Percentiles rank a stretch among this genome's conserved stretches.
Evolutionary conservation across 768 basidiomycete genomes (phyloP).

Genomic region (Boletus sensibilis): DNA sequence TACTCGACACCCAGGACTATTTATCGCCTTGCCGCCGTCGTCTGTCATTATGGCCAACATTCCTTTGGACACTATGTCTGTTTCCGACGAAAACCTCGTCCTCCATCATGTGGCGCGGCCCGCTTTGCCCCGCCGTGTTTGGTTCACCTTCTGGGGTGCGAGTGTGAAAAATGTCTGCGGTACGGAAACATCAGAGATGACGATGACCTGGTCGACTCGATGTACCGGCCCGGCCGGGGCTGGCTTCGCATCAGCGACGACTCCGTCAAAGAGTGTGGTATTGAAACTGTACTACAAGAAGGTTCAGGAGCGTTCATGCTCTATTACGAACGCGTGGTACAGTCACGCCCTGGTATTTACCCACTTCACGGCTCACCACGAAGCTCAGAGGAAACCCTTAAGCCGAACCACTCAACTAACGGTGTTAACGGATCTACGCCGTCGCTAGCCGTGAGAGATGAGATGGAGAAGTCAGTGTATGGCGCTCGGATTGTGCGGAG

Average conservation of each 20-base stretch:
- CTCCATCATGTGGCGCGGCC: conserved; percentile 36
- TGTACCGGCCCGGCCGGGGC: conserved; percentile 50
- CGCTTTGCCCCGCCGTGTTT: conserved; percentile 42
- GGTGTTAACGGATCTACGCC: conserved; percentile 48
- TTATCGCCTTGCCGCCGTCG: conserved; percentile 82
- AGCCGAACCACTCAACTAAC: conserved; percentile 40
- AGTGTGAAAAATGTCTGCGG: conserved; percentile 44
- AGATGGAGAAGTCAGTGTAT: conserved; percentile 24
- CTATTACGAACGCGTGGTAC: conserved; percentile 79
- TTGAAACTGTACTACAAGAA: conserved; percentile 72
- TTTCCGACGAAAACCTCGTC: conserved; percentile 78
- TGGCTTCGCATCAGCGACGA: conserved; percentile 94
- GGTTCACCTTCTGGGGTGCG: conserved; percentile 44
- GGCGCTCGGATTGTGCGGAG: conserved; percentile 56
- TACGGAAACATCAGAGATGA: conserved; percentile 61
- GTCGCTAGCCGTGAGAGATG: conserved; percentile 38
- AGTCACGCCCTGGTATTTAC: conserved; percentile 35
- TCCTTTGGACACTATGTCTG: conserved; percentile 95
- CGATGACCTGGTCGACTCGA: conserved; percentile 37
- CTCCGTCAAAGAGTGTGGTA: conserved; percentile 68
- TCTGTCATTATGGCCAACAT: conserved; percentile 92
- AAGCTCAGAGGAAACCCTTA: conserved; percentile 67
- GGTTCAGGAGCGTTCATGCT: conserved; percentile 84
- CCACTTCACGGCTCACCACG: conserved; percentile 37
- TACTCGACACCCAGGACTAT: conserved; percentile 59